Conservation (phyloP, 2,329 filamentous ascomycete genomes). For the Xylaria multiplex region DNA sequence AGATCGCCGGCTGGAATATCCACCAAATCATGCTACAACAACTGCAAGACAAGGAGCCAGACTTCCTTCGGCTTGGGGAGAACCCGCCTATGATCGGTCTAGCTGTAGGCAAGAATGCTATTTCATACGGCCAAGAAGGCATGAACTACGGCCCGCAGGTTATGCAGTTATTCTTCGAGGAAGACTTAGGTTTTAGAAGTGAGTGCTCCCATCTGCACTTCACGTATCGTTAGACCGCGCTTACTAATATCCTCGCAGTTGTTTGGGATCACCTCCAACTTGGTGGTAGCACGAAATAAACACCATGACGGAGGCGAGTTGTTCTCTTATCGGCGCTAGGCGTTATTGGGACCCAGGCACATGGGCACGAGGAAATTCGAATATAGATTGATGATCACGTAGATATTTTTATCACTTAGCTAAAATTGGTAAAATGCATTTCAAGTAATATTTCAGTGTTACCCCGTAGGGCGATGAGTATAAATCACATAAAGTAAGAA, state of each 20-base stretch:
- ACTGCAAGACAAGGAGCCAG: slow-evolving; percentile 53
- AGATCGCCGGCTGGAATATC: slow-evolving; percentile 72
- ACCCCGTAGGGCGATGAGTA: neutral
- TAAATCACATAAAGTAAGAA: neutral
- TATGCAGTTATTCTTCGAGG: slow-evolving; percentile 70
- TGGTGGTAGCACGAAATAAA: slow-evolving; percentile 42
- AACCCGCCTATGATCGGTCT: slow-evolving; percentile 75
- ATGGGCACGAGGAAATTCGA: slow-evolving; percentile 12
- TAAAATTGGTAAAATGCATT: slow-evolving; percentile 8
- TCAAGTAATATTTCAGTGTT: neutral
- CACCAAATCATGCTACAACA: slow-evolving; percentile 68
- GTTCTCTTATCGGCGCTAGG: slow-evolving; percentile 22
- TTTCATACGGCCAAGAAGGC: slow-evolving; percentile 70
- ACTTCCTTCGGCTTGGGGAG: slow-evolving; percentile 61
- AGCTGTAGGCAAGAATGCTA: slow-evolving; percentile 75
- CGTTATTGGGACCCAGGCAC: slow-evolving; percentile 14
- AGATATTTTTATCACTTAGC: neutral
- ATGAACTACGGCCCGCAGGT: slow-evolving; percentile 70
- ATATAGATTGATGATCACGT: neutral
- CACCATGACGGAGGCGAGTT: neutral
- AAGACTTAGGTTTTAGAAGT: slow-evolving; percentile 74
- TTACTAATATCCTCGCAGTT: slow-evolving; percentile 39
- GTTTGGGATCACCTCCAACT: slow-evolving; percentile 49
- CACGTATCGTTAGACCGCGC: neutral
- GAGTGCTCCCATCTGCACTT: slow-evolving; percentile 50